Percentiles rank a stretch among this genome's conserved stretches.
Conservation (phyloP, 2,329 filamentous ascomycete species). For the Elsinoe fawcettii region DNA sequence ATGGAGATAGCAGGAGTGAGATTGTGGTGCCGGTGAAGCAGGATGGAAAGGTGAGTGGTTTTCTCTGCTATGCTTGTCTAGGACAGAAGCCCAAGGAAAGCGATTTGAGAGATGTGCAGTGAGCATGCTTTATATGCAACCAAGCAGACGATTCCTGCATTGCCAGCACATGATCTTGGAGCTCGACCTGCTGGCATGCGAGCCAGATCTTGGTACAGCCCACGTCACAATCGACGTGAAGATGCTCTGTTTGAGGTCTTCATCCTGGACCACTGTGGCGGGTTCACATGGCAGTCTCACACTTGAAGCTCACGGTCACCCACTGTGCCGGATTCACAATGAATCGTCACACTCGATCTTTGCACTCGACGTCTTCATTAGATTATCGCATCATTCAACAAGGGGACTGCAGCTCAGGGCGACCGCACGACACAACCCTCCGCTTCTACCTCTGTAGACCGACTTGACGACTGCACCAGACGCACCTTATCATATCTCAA, state of each 20-base stretch:
- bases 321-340: no score
- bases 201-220: neutral
- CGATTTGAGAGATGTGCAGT: neutral
- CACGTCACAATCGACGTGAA: neutral
- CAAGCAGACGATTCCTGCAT: neutral
- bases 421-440: no score
- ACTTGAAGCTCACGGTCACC: no score
- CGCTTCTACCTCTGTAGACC: no score
- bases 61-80: neutral
- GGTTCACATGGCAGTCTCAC: no score
- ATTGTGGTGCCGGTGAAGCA: slow-evolving; percentile 68
- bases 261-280: no score
- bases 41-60: slow-evolving; percentile 38
- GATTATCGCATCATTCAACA: neutral
- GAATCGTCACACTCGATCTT: neutral
- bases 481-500: no score
- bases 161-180: neutral
- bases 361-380: no score
- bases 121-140: neutral
- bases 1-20: slow-evolving; percentile 67
- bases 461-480: no score
- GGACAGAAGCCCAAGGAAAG: neutral
- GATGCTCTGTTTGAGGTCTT: slow-evolving; percentile 17
- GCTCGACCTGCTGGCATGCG: neutral
- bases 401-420: no score